phyloP scores from a whole-genome alignment of 306 rosid species.

The Vigna angularis region DNA sequence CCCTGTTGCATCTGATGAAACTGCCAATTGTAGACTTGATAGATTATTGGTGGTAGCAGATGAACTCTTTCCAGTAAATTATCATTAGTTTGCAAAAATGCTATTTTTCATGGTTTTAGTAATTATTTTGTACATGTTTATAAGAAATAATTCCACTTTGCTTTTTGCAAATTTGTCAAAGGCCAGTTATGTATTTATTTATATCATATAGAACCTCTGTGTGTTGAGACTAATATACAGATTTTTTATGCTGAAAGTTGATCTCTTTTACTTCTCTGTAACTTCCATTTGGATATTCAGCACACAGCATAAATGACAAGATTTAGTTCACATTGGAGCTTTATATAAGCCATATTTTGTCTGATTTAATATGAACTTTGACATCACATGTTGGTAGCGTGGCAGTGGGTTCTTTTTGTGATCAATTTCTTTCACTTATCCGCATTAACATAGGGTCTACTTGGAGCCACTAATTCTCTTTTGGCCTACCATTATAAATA shows the following conservation, averaged over 20 bases:
- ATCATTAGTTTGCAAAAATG: not conserved
- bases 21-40: not conserved
- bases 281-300: not conserved
- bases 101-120: not conserved
- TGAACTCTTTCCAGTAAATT: not conserved
- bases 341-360: not conserved
- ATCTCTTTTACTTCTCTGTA: not conserved
- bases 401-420: not conserved
- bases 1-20: not conserved
- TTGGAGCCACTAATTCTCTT: not conserved
- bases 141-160: not conserved
- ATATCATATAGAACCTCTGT: not conserved
- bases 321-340: not conserved
- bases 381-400: not conserved
- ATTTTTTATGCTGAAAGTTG: not conserved
- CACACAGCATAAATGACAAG: not conserved
- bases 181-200: too few relatives aligned
- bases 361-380: not conserved
- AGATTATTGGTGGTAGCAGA: not conserved
- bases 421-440: not conserved
- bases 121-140: not conserved
- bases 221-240: not conserved
- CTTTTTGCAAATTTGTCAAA: not conserved
- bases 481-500: not conserved
- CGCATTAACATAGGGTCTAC: not conserved